Base-by-base conservation (phyloP, 805 yeast genomes). In the Starmera quercuum region DNA sequence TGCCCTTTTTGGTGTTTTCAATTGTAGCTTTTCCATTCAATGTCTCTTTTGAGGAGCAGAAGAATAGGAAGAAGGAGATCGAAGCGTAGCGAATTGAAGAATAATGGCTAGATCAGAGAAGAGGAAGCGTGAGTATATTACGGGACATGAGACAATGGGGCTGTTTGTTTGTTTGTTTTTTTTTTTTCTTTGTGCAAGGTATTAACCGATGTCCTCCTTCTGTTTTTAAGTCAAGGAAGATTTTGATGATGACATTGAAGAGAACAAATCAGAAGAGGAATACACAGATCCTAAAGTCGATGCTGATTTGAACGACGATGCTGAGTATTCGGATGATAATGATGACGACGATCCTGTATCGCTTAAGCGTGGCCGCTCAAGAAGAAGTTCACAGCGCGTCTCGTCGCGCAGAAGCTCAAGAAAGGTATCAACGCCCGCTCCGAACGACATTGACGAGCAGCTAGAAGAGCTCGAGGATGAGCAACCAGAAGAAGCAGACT, bases 271-370 rank as follows among this genome's bases (percentile, higher is more conserved):
- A 25, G 27, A 25, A 6, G 17, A 25, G 15, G 27, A 25, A 14
- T 11, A 25, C 15, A 46, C 26, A 25, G 27, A 25, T 24, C 30
- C 20, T 7, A 16, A 31, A 25, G 34, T 17, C 20, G 34, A 31
- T 15, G 33, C 26, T n/a, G 26, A 33, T 26, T n/a, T 21, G n/a
- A 44, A 44, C 8, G 55, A 38, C 18, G 56, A 36, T 9, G 56
- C 45, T 11, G 53, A 42, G 19, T 29, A 40, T 31, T 33, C 43
- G 36, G 31, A 32, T 30, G 47, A 46, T 27, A 59, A 45, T 44
- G 61, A 33, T 38, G 64, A 46, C 3, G 56, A 38, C 51, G 38
- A 39, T 53, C 49, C 46, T 6, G 51, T 40, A 26, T 36, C 34
- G 26, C 33, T 28, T 22, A 30, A 39, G 23, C 23, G 33, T 37